phyloP scores from a whole-genome alignment of 1,139 yeast species.

The Arxiozyma bovina region DNA sequence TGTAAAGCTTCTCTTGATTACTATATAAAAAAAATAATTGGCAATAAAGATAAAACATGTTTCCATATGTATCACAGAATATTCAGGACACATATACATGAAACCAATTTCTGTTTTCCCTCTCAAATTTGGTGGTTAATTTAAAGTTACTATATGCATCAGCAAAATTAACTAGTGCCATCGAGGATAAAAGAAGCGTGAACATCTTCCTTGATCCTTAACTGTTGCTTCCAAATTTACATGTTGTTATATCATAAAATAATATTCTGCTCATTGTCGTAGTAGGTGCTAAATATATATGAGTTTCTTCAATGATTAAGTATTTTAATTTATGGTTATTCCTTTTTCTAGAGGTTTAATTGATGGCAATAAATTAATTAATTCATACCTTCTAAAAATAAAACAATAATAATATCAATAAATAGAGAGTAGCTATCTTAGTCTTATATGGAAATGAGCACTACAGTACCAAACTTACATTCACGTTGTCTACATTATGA shows the following conservation, averaged over 20 bases:
- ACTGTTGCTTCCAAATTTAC: neutral
- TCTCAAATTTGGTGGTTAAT: no score
- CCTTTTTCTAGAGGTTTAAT: neutral
- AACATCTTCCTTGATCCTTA: no score
- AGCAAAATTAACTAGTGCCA: no score
- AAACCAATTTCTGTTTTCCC: no score
- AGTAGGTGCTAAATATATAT: neutral
- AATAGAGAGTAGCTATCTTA: neutral
- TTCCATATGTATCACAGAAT: no score
- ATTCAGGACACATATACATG: no score
- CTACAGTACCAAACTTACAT: neutral
- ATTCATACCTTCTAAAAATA: neutral
- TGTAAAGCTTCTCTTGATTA: neutral
- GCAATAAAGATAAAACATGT: neutral
- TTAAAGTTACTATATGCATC: no score
- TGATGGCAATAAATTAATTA: no score
- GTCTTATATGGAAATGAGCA: neutral
- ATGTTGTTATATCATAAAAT: neutral
- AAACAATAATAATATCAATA: neutral
- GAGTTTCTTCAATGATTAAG: neutral
- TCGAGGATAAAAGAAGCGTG: no score
- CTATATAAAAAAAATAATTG: neutral
- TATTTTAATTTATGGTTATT: neutral
- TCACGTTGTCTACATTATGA: conserved; percentile 39
- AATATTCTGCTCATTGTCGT: no score